Base-by-base conservation (phyloP, 768 basidiomycete genomes). In the Suillus subaureus region DNA sequence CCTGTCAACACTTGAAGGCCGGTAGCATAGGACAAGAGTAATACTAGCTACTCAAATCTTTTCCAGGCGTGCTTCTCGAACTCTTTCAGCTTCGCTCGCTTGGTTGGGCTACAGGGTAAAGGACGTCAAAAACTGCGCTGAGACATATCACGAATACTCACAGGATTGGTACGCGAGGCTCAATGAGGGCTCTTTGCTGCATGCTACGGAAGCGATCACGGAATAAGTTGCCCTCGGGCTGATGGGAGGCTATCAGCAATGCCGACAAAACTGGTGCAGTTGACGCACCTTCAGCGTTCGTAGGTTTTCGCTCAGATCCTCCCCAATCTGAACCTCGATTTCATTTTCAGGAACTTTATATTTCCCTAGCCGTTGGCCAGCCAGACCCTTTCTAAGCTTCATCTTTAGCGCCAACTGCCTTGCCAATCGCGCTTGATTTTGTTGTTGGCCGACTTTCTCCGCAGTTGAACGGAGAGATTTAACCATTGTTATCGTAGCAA, bases 151-250 rank as follows among this genome's bases (percentile, higher is more conserved):
- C 5, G 21, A 16, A 33, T 15, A 67, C 74, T 66, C 75, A 95
- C 93, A 90, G 64, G 45, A 94, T 87, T 31, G 84, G 90, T n/a
- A 86, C 85, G 21, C 94, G 88, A 21, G 96, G 95, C 73, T 97
- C 96, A 58, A 97, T 79, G 45, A 96, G 82, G 0, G 92, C 93
- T 35, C 94, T 84, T 67, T 96, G 92, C 71, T 97, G 95, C 73
- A 97, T 79, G 73, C 91, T 94, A 37, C 90, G 77, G 80, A 94
- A 95, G 2, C 94, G 87, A 74, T 97, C 96, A 28, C 89, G 85
- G 84, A 97, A 97, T 40, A 96, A 79, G 74, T 97, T 97, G 31
- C 96, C 96, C 80, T 97, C 95, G 21, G 93, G 93, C 95, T 97
- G 66, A 39, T 61, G 26, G 58, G n/a, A 67, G 4, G 16, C 45